Conservation (phyloP, 345 rosid genomes). For the Euphorbia peplus region DNA sequence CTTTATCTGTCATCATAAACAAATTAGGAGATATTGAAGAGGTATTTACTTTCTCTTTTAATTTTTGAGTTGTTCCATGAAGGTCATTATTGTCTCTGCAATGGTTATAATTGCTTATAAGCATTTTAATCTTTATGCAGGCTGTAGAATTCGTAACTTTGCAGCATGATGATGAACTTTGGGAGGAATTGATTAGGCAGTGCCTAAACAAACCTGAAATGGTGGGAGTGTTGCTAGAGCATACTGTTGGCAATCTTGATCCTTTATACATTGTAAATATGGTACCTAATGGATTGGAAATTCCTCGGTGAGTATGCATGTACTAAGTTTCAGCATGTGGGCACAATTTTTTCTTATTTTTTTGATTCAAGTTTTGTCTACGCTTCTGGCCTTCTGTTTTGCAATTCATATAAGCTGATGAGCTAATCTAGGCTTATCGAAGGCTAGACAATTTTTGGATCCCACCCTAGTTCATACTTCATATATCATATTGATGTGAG, state of each 20-base stretch:
- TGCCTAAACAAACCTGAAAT: slow-evolving; percentile 96
- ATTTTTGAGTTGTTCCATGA: slow-evolving; percentile 15
- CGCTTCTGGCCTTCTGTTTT: neutral
- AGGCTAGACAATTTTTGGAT: neutral
- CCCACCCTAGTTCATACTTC: neutral
- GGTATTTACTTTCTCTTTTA: slow-evolving; percentile 38
- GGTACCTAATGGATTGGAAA: slow-evolving; percentile 98
- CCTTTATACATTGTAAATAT: slow-evolving; percentile 93
- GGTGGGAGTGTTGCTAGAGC: slow-evolving; percentile 96
- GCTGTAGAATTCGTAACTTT: slow-evolving; percentile 94
- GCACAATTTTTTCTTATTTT: neutral
- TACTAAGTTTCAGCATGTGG: neutral
- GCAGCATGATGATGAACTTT: slow-evolving; percentile 98
- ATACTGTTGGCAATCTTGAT: slow-evolving; percentile 98
- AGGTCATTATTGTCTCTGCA: slow-evolving; percentile 6
- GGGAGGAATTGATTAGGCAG: slow-evolving; percentile 98
- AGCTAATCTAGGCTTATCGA: neutral
- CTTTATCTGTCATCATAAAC: slow-evolving; percentile 86
- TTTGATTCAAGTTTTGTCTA: neutral
- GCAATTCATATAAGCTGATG: neutral
- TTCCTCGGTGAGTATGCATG: slow-evolving; percentile 75
- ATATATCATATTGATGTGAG: neutral
- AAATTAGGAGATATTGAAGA: slow-evolving; percentile 93
- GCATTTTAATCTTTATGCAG: slow-evolving; percentile 41
- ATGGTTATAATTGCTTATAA: slow-evolving; percentile 10